Percentiles rank a stretch among this genome's conserved stretches.
These are phyloP conservation scores for Jacaranda mimosifolia DNA, from an alignment of 257 asterid species.

Conservation along the genomic window DNA sequence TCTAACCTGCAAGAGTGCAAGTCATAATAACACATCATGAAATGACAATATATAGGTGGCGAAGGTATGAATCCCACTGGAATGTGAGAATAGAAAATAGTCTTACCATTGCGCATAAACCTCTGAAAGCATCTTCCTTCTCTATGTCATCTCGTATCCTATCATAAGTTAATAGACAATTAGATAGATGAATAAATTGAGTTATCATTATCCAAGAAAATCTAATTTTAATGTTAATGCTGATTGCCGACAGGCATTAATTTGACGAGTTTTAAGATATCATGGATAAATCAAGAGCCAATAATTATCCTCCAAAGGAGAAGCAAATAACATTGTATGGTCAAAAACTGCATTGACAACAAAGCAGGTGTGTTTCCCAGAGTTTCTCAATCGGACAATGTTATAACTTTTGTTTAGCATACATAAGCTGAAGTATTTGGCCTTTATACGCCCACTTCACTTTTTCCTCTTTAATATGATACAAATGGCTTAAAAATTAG, in stretches of 20 bases:
- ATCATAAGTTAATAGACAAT: constrained; percentile 34
- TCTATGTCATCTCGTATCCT: constrained; percentile 98
- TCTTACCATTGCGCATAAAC: constrained; percentile 92
- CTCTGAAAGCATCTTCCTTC: constrained; percentile 97
- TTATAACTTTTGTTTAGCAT: background rate
- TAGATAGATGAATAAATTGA: background rate
- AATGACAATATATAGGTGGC: constrained; percentile 13
- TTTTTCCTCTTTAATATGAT: background rate
- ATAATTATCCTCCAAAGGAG: constrained; percentile 16
- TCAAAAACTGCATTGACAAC: constrained; percentile 1
- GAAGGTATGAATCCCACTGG: background rate
- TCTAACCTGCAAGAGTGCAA: constrained; percentile 61
- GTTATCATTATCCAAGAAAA: background rate
- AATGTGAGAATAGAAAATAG: background rate
- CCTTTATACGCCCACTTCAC: background rate
- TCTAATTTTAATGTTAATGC: background rate
- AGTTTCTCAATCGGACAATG: background rate
- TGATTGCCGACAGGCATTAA: background rate
- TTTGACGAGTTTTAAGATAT: background rate
- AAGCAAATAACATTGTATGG: background rate
- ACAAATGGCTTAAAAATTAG: background rate
- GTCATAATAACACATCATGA: constrained; percentile 32
- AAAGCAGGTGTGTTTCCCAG: constrained; percentile 10
- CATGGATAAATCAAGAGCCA: background rate
- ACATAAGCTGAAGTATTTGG: background rate